Conservation (phyloP, 2,329 filamentous ascomycete genomes). For the Cordyceps fumosorosea region DNA sequence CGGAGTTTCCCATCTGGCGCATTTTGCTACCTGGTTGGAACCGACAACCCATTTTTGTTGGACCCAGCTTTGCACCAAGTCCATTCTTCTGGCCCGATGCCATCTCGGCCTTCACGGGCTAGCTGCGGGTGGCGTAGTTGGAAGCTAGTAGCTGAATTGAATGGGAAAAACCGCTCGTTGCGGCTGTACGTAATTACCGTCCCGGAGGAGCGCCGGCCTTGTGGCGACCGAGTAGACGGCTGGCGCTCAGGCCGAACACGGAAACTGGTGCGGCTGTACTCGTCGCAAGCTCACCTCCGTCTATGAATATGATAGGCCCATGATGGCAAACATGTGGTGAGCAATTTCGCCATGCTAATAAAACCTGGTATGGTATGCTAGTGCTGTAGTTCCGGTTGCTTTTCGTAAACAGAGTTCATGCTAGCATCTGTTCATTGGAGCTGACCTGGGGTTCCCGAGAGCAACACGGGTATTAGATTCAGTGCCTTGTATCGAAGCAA, state of each 20-base stretch:
- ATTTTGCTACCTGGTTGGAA: background rate
- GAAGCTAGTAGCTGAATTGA: background rate
- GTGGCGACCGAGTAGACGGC: background rate
- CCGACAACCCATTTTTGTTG: background rate
- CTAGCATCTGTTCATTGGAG: background rate
- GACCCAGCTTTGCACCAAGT: background rate
- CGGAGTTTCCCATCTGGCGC: slow-evolving; percentile 1
- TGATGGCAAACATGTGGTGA: slow-evolving; percentile 8
- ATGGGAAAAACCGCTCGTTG: background rate
- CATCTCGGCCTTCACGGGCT: background rate
- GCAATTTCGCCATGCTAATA: slow-evolving; percentile 7
- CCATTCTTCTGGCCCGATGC: background rate
- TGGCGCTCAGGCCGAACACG: background rate
- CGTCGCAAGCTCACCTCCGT: background rate
- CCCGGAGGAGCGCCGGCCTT: background rate
- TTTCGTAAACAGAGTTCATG: slow-evolving; percentile 9
- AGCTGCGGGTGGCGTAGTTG: background rate
- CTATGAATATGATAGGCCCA: background rate
- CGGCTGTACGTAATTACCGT: background rate
- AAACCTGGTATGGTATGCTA: background rate
- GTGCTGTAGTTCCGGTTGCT: background rate
- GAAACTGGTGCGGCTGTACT: background rate
- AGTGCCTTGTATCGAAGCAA: background rate
- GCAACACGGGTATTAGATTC: background rate
- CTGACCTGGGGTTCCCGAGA: background rate